These are phyloP conservation scores for Malassezia nana DNA, from an alignment of 1,284 basidiomycete species.

Conservation along the genomic window DNA sequence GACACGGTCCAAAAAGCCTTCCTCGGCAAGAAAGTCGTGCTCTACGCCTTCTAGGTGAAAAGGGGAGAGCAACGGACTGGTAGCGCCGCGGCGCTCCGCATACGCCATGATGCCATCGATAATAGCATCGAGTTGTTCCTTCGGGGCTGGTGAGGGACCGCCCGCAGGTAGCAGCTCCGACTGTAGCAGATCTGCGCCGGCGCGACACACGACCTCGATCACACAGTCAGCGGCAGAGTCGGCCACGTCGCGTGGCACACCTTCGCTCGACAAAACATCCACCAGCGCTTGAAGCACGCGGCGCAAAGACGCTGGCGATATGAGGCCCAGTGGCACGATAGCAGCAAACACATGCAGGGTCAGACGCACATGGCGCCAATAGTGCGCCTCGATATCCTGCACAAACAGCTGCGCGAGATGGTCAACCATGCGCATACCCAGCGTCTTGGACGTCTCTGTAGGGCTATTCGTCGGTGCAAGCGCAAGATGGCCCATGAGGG, in stretches of 20 bases:
- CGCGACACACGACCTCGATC: constrained; percentile 61
- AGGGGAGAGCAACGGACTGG: constrained; percentile 26
- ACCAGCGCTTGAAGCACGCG: constrained; percentile 69
- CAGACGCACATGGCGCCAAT: constrained; percentile 43
- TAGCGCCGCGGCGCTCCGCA: constrained; percentile 25
- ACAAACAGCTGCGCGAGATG: constrained; percentile 41
- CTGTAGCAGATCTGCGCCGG: constrained; percentile 30
- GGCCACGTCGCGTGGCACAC: constrained; percentile 52
- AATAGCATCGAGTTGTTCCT: constrained; percentile 30
- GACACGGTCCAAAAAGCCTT: constrained; percentile 36
- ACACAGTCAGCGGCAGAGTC: constrained; percentile 65
- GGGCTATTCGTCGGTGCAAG: not conserved
- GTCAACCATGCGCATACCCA: constrained; percentile 33
- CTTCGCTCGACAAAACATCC: constrained; percentile 76
- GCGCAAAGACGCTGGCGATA: constrained; percentile 65
- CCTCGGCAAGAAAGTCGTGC: constrained; percentile 25
- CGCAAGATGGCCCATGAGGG: constrained; percentile 36
- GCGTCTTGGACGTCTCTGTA: constrained; percentile 4
- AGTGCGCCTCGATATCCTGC: constrained; percentile 35
- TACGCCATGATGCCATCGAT: constrained; percentile 32
- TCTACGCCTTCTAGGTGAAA: constrained; percentile 20
- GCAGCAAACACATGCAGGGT: constrained; percentile 34
- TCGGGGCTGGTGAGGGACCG: constrained; percentile 9
- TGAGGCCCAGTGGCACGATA: constrained; percentile 56
- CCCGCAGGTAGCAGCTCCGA: constrained; percentile 2